Conservation (phyloP, 2,329 filamentous ascomycete genomes). For the Fusarium sp. region DNA sequence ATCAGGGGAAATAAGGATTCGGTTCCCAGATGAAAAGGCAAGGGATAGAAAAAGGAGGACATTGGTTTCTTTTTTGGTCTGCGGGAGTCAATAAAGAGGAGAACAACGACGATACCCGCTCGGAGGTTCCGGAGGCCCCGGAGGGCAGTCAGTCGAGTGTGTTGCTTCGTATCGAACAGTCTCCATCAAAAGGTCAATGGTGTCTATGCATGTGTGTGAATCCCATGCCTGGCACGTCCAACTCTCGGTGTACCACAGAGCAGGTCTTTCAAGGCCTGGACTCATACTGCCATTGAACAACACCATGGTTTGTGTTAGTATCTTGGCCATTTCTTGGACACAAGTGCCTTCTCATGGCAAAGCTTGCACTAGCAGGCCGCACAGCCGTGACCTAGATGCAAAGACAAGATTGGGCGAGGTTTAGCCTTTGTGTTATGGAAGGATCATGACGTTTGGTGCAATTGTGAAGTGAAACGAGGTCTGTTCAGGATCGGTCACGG, state of each 20-base stretch:
- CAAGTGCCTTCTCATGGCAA: slow-evolving; percentile 9
- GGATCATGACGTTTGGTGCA: slow-evolving; percentile 27
- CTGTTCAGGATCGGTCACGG: slow-evolving; percentile 4
- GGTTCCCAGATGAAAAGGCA: slow-evolving; percentile 9
- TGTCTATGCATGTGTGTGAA: slow-evolving; percentile 20
- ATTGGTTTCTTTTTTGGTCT: neutral
- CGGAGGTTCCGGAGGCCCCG: slow-evolving; percentile 13
- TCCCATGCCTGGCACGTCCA: slow-evolving; percentile 10
- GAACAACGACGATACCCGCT: neutral
- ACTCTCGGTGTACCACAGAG: slow-evolving; percentile 12
- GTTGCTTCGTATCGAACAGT: slow-evolving; percentile 19
- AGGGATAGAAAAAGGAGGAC: slow-evolving; percentile 23
- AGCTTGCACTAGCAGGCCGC: neutral
- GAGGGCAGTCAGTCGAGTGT: slow-evolving; percentile 7
- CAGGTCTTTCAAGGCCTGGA: slow-evolving; percentile 1
- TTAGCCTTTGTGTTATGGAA: slow-evolving; percentile 16
- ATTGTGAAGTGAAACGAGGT: slow-evolving; percentile 16
- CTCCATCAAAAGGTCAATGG: slow-evolving; percentile 11
- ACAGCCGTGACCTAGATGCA: slow-evolving; percentile 1
- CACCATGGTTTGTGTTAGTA: slow-evolving; percentile 7
- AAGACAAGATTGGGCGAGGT: slow-evolving; percentile 1
- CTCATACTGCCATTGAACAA: slow-evolving; percentile 5
- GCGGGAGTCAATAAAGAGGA: neutral
- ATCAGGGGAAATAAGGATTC: slow-evolving; percentile 4
- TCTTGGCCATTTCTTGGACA: slow-evolving; percentile 20